Base-by-base conservation (phyloP, 2,329 filamentous ascomycete species). In the Coccinonectria pachysandricola region DNA sequence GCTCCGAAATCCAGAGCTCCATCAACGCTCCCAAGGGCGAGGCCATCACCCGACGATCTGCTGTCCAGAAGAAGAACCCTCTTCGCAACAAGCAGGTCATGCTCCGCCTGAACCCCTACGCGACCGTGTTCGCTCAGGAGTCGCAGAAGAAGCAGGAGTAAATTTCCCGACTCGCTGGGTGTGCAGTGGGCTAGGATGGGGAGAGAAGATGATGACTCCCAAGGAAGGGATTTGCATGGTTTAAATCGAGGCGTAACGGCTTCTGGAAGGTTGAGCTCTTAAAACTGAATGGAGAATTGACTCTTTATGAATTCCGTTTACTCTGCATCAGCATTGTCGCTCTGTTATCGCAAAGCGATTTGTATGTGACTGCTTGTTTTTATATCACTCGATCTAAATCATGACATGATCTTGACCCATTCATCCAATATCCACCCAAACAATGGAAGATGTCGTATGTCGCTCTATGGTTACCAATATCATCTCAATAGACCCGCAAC, bases 1-100 rank as follows among this genome's bases (percentile, higher is more conserved):
- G 81, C 56, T 86, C 84, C 55, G 91, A 98, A 71, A 81, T 96
- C 63, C 91, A 98, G 79, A 83, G 79, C 64, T 88, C 94, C 34
- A 77, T 98, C 55, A 79, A 82, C 52, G 85, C 80, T 37, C 85
- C 87, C 63, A 91, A 87, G 74, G 91, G 91, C 51, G 76, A 80
- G 49, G 76, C 85, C 56, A 66, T 77, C 57, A 92, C 86, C 65
- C 95, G 95, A 78, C 84, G 91, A 57, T 67, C 71, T 48, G 67
- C 73, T 55, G 85, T 94, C 48, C 88, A 95, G 77, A 98, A 98
- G 86, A 96, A 96, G 87, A 98, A 98, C 77, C 91, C 91, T 55
- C 86, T 98, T 49, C 74, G 72, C 68, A 98, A 98, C 82, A 93
- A 86, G 78, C 91, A 96, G 75, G 81, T 98, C 48, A 76, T 95